Base-by-base conservation (phyloP, 306 rosid genomes). In the Sicyos baderoa region DNA sequence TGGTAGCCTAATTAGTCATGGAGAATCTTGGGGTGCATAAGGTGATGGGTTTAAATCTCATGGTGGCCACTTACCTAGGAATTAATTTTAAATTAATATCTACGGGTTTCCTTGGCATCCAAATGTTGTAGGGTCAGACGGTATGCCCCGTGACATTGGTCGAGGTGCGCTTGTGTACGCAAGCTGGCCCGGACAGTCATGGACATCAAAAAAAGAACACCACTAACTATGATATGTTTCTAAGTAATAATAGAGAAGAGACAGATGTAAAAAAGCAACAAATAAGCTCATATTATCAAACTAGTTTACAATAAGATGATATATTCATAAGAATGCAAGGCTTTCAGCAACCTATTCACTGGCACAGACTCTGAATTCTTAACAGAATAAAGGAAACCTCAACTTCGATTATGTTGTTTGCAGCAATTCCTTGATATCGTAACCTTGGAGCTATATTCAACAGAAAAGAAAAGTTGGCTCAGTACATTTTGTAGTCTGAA, bases 401-500 rank as follows among this genome's bases (percentile, higher is more conserved):
- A 50, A 15, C 73, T 76, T 75, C 68, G 35, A 44, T 88, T 84
- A 85, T 74, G 72, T 87, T 77, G 90, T 37, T 84, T 89, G 99
- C 84, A 94, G 82, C 82, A 94, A 72, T 78, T 94, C 97, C 84
- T 87, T 94, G 86, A 94, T 88, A 78, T 94, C 95, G 54, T 94
- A 90, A 37, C 99, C 99, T 88, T 93, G 96, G 58, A 90, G 84
- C 99, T 94, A 25, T 21, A 53, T 10, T 15, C 61, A 54, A 19
- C 16, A 13, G 17, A 50, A 19, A 56, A 44, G 22, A 22, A 65
- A 22, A 47, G 54, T 66, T 66, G 14, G 21, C 19, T 45, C 15
- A 47, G 71, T 14, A 65, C 71, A 22, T 15, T 67, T 66, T 4
- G 4, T 23, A 47, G 42, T 22, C 21, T 67, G 25, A 7, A 48